Percentiles rank a stretch among this genome's conserved stretches.
Conservation (phyloP, 257 asterid species). For the Schizonepeta tenuifolia region DNA sequence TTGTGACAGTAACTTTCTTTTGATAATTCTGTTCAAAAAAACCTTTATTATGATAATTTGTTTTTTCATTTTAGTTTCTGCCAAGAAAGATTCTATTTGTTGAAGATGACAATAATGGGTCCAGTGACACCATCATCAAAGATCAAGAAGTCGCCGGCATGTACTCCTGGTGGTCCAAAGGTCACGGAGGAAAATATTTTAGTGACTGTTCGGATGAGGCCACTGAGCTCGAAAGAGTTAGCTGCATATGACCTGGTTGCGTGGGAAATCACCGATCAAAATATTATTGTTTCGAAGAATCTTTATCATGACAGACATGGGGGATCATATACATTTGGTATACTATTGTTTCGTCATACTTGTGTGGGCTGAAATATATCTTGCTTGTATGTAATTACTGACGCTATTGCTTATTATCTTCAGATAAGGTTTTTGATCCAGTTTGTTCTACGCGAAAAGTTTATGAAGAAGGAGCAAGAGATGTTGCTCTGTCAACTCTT, state of each 20-base stretch:
- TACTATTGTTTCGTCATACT: slow-evolving; percentile 5
- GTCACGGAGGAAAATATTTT: slow-evolving; percentile 78
- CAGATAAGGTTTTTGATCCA: slow-evolving; percentile 91
- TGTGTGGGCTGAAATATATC: not conserved
- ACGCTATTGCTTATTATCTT: slow-evolving; percentile 20
- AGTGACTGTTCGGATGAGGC: slow-evolving; percentile 91
- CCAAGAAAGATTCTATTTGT: slow-evolving; percentile 27
- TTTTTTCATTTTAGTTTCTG: slow-evolving; percentile 24
- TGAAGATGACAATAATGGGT: slow-evolving; percentile 62
- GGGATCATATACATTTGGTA: slow-evolving; percentile 81
- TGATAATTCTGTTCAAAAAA: not conserved
- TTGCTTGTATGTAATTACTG: not conserved
- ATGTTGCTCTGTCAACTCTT: slow-evolving; percentile 90
- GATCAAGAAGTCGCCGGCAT: slow-evolving; percentile 61
- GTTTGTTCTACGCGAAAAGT: slow-evolving; percentile 67
- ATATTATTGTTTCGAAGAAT: slow-evolving; percentile 77
- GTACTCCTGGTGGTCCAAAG: slow-evolving; percentile 74
- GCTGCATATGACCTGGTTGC: slow-evolving; percentile 87
- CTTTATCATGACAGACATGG: slow-evolving; percentile 70
- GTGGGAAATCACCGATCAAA: slow-evolving; percentile 75
- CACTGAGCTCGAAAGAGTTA: slow-evolving; percentile 79
- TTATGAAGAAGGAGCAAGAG: slow-evolving; percentile 89
- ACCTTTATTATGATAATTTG: not conserved
- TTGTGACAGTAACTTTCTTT: slow-evolving; percentile 1
- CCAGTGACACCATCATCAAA: slow-evolving; percentile 73